These are phyloP conservation scores for Datura wrightii DNA, from an alignment of 257 asterid species.

Conservation along the genomic window DNA sequence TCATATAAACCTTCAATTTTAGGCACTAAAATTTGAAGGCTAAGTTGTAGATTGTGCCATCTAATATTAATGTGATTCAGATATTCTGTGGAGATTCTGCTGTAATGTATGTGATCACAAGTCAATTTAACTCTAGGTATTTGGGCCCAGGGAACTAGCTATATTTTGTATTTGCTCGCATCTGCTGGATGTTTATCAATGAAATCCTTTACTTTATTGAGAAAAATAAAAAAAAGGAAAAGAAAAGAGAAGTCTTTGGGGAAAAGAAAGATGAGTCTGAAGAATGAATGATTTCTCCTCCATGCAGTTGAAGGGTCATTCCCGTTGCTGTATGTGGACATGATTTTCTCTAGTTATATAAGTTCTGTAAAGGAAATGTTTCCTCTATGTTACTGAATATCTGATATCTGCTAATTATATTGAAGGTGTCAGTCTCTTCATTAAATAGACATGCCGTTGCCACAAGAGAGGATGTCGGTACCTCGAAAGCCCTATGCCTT, in stretches of 20 bases:
- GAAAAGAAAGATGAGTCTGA: neutral
- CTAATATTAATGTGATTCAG: neutral
- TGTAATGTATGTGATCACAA: neutral
- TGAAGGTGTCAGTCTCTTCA: slow-evolving; percentile 94
- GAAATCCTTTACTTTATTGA: neutral
- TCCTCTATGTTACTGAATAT: neutral
- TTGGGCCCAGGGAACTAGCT: slow-evolving; percentile 14
- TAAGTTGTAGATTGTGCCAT: neutral
- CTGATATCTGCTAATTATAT: slow-evolving; percentile 22
- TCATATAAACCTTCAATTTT: neutral
- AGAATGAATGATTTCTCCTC: neutral
- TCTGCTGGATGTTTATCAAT: neutral
- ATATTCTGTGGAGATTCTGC: slow-evolving; percentile 2
- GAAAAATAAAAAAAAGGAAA: neutral
- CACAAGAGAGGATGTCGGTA: slow-evolving; percentile 95
- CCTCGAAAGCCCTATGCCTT: slow-evolving; percentile 83
- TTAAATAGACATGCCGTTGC: slow-evolving; percentile 98
- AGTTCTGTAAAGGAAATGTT: neutral
- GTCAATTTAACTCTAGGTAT: neutral
- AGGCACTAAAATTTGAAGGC: neutral
- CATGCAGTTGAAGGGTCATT: slow-evolving; percentile 8
- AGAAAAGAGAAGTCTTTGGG: neutral
- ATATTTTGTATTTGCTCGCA: neutral
- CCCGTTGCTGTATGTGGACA: neutral
- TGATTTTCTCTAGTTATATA: slow-evolving; percentile 17